Evolutionary conservation across 2,329 filamentous ascomycete species (phyloP).

Genomic region (Fusarium citri): DNA sequence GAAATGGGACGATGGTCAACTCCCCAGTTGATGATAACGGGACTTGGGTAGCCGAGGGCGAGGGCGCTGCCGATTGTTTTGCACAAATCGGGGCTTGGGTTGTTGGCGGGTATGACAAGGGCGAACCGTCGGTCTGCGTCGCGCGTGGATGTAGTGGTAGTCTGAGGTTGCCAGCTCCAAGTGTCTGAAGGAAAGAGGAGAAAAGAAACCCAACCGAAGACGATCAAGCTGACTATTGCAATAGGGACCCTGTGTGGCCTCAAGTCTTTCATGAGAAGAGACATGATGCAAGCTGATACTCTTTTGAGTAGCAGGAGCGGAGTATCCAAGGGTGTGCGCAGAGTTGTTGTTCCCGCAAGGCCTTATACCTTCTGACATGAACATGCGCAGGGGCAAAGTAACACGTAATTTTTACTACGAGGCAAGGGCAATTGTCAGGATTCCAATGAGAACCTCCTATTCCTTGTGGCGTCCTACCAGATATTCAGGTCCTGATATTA

Average conservation of each 20-base stretch:
- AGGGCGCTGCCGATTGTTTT: slow-evolving; percentile 11
- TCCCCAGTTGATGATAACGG: slow-evolving; percentile 17
- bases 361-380: background rate
- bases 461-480: background rate
- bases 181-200: background rate
- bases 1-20: background rate
- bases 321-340: background rate
- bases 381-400: no score
- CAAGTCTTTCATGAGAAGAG: no score
- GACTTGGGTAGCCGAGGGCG: slow-evolving; percentile 16
- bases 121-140: slow-evolving; percentile 13
- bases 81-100: slow-evolving; percentile 8
- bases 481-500: background rate
- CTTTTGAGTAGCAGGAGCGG: background rate
- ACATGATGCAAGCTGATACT: background rate
- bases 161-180: background rate
- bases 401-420: background rate
- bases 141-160: no score
- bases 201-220: background rate
- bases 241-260: background rate
- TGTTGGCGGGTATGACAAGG: slow-evolving; percentile 6
- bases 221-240: background rate
- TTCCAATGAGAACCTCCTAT: background rate
- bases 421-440: background rate
- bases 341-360: background rate